A percentile compares a stretch with the other conserved stretches of the same genome.
phyloP scores from a whole-genome alignment of 2,329 filamentous ascomycete species.

The Alternaria burnsii region DNA sequence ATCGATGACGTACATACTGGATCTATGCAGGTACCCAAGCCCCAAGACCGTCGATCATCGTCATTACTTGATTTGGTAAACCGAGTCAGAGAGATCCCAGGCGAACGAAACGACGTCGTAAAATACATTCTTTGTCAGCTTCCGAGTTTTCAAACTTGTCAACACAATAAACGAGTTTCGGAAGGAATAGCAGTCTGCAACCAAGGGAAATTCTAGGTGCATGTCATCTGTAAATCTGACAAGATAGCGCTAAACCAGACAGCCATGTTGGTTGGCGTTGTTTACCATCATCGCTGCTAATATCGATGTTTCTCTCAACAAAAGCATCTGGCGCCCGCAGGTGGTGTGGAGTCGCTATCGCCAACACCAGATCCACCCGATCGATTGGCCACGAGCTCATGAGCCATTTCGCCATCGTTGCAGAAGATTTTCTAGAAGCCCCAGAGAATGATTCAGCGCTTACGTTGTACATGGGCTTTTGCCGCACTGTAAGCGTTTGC shows the following conservation, averaged over 20 bases:
- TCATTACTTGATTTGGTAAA: conserved; percentile 12
- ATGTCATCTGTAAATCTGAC: background rate
- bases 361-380: background rate
- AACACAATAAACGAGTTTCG: background rate
- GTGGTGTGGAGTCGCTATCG: conserved; percentile 6
- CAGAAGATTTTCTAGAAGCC: conserved; percentile 9
- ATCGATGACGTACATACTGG: conserved; percentile 15
- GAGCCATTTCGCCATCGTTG: conserved; percentile 1
- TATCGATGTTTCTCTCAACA: conserved; percentile 7
- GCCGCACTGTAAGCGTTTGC: conserved; percentile 1
- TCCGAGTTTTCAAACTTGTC: background rate
- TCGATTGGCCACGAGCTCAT: conserved; percentile 3
- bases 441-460: background rate
- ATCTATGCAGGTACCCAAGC: conserved; percentile 20
- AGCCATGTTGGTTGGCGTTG: background rate
- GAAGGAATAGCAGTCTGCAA: background rate
- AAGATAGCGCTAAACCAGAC: background rate
- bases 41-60: conserved; percentile 14
- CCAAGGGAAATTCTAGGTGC: background rate
- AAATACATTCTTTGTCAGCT: conserved; percentile 10
- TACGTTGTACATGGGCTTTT: background rate
- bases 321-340: background rate
- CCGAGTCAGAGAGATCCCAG: conserved; percentile 5
- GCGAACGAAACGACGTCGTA: conserved; percentile 2
- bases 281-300: background rate